A percentile compares a stretch with the other conserved stretches of the same genome.
These are phyloP conservation scores for Vitrella brassicaformis DNA, from an alignment of 73 alveolate genomes.

Conservation along the genomic window DNA sequence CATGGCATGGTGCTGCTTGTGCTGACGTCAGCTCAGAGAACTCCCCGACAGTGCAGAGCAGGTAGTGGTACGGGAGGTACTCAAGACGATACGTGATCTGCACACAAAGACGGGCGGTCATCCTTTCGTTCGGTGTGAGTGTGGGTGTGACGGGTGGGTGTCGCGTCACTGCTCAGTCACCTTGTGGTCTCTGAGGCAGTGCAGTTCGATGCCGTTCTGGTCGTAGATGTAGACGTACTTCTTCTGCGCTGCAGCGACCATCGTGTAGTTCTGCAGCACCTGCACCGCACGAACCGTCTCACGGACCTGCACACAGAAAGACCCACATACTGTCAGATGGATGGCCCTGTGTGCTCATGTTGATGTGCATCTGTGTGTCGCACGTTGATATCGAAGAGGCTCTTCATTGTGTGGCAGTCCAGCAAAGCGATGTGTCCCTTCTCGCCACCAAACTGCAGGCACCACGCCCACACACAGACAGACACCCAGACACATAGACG, in stretches of 20 bases:
- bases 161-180: too few relatives aligned
- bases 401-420: constrained; percentile 46
- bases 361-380: background rate
- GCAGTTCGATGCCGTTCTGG: constrained; percentile 84
- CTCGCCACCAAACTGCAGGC: constrained; percentile 55
- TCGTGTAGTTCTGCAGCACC: constrained; percentile 64
- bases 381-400: background rate
- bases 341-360: background rate
- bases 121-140: too few relatives aligned
- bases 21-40: background rate
- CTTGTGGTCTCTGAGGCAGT: constrained; percentile 61
- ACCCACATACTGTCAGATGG: background rate
- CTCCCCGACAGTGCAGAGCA: constrained; percentile 65
- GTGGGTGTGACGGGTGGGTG: too few relatives aligned
- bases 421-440: constrained; percentile 82
- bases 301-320: constrained; percentile 44
- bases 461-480: too few relatives aligned
- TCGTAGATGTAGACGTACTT: constrained; percentile 75
- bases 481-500: too few relatives aligned
- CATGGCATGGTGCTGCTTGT: background rate
- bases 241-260: constrained; percentile 88
- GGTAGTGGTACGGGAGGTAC: constrained; percentile 81
- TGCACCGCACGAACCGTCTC: constrained; percentile 64
- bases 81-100: too few relatives aligned
- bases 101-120: too few relatives aligned